Percentiles rank a stretch among this genome's conserved stretches.
Evolutionary conservation across 2,329 filamentous ascomycete species (phyloP).

Genomic region (Cephalotrichum gorgonifer): DNA sequence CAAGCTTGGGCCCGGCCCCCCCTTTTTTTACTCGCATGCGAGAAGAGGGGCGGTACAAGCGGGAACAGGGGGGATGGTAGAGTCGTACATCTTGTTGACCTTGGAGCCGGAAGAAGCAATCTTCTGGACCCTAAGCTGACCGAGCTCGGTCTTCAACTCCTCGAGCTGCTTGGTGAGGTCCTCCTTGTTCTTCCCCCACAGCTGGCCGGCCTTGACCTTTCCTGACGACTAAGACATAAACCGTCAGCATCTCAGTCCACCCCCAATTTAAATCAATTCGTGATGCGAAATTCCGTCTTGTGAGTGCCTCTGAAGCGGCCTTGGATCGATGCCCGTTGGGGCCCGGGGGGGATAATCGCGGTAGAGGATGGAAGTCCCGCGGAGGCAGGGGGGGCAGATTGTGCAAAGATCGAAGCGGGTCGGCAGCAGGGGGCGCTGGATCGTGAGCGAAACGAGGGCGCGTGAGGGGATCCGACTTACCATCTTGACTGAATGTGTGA

Average conservation of each 20-base stretch:
- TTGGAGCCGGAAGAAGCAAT: slow-evolving; percentile 91
- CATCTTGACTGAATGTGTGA: slow-evolving; percentile 4
- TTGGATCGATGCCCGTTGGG: not conserved
- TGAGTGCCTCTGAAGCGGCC: not conserved
- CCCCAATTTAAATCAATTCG: not conserved
- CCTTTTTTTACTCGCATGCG: not conserved
- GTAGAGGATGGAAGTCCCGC: not conserved
- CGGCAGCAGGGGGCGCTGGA: not conserved
- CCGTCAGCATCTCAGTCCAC: slow-evolving; percentile 1
- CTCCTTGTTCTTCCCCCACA: slow-evolving; percentile 99
- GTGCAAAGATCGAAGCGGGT: not conserved
- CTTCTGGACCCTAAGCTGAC: slow-evolving; percentile 96
- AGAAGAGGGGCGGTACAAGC: slow-evolving; percentile 3
- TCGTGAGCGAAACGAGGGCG: not conserved
- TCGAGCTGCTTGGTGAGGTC: slow-evolving; percentile 91
- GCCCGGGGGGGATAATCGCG: not conserved
- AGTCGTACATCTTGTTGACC: slow-evolving; percentile 94
- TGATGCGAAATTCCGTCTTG: not conserved
- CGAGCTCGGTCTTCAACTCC: slow-evolving; percentile 93
- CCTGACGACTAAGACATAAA: slow-evolving; percentile 28
- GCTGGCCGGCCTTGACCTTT: slow-evolving; percentile 88
- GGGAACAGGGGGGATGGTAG: no score
- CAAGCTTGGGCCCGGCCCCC: not conserved
- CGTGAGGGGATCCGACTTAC: not conserved
- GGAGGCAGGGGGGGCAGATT: not conserved